Evolutionary conservation across 2,329 filamentous ascomycete genomes (phyloP), one percentile per base, ranked within the genome.

Genomic region (Periconia sp.): DNA sequence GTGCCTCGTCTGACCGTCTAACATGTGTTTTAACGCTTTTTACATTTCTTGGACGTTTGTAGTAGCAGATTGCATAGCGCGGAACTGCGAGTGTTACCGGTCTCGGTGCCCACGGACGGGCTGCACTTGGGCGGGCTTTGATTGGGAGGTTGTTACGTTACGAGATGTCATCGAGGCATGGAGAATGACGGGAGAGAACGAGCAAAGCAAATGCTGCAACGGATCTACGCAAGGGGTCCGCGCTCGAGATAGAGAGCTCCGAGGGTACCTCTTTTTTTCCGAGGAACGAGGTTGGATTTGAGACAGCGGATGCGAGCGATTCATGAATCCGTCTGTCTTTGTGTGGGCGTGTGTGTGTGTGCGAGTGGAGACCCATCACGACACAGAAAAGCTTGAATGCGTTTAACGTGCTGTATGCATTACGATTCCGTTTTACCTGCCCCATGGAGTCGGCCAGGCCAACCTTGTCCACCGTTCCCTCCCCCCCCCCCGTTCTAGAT

Each of bases 41-140:
- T 14, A 46, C 41, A 48, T 18, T 45, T 55, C 45, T 55, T 50
- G 51, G 52, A 61, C 59, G 52, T 47, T n/a, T 41, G 33, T n/a
- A 45, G 65, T 66, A 56, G 62, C 65, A 68, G 61, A 56, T 47
- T 47, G 41, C 41, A 40, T 44, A 57, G 57, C 51, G 58, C 59
- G 59, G 47, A 61, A 60, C 60, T 47, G 45, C 45, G 52, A 33
- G 17, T 42, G 17, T 27, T 27, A 8, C 23, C 23, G 8, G 3
- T 27, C 3, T 27, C 23, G 23, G 8, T 3, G 23, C 23, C 23
- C 23, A 27, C 23, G 23, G n/a, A n/a, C n/a, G n/a, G n/a, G 23
- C 23, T 27, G 19, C 31, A 52, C 19, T 35, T 45, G 23, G 37
- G 5, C 41, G 17, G 37, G 23, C 8, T 27, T 27, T 3, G 23